Conservation (phyloP, 306 rosid genomes). For the Rubus idaeus region DNA sequence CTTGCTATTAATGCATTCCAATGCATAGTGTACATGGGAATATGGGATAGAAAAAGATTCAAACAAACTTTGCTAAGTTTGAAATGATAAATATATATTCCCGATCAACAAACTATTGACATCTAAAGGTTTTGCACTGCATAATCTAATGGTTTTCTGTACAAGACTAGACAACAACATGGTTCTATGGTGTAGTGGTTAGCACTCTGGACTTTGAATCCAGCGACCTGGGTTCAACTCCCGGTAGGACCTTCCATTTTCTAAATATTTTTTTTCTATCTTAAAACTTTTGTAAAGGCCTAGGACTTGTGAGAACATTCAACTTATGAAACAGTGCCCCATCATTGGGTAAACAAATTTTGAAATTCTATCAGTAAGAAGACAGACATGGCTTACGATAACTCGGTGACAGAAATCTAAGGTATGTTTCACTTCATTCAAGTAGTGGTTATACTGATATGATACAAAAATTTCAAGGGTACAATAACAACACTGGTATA, state of each 20-base stretch:
- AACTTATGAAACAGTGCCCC: too few species aligned
- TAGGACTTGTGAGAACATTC: too few species aligned
- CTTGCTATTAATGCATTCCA: background rate
- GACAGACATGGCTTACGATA: background rate
- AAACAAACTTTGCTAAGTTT: background rate
- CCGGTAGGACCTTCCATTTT: background rate
- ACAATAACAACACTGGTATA: too few species aligned
- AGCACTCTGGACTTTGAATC: slow-evolving; percentile 5
- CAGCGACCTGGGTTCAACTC: background rate
- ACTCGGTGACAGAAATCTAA: background rate
- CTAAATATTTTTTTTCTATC: background rate
- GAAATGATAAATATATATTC: background rate
- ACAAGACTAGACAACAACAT: background rate
- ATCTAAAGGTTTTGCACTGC: background rate
- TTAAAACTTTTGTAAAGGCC: too few species aligned
- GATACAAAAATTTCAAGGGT: background rate
- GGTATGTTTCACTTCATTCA: background rate
- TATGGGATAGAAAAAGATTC: background rate
- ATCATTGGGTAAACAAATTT: background rate
- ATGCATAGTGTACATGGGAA: background rate
- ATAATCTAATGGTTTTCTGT: background rate
- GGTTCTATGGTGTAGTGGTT: background rate
- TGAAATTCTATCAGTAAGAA: background rate
- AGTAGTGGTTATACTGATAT: background rate
- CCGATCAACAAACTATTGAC: background rate